Evolutionary conservation across 371 early-diverging fungal species (phyloP), one percentile per base, ranked within the genome.

Genomic region (Circinella minor): DNA sequence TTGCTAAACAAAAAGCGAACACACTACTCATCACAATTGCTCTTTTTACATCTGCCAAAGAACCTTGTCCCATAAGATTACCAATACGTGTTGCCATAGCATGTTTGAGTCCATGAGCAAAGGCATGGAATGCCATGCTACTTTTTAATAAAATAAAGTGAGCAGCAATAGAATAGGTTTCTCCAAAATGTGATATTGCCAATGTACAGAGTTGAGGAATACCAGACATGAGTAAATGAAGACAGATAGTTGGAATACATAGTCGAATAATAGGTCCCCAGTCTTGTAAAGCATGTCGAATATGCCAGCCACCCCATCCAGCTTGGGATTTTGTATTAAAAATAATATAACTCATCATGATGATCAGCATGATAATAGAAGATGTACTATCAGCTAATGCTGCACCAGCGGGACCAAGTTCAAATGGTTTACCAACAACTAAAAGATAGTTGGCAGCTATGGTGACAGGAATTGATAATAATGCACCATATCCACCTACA

Each of bases 181-280:
- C 14, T 15, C 57, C 57, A 10, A 57, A 34, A 3, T 27, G 20
- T 27, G 57, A 18, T 34, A 27, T n/a, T 8, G 34, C 20, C 6
- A 57, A 34, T 18, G 57, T 57, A 34, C 57, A 57, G 5, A 57
- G 9, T 27, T 57, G 57, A 10, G 57, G 57, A 7, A 57, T 34
- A 18, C 34, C 20, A 5, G n/a, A 34, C 7, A 27, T 20, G 14
- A 57, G n/a, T 4, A 57, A 7, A 34, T 18, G 11, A 27, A 34
- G 57, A 57, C 34, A 57, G 57, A 18, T 57, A 15, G 3, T n/a
- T 34, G 57, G 57, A 8, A 34, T 27, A 18, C 5, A 27, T 7
- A 57, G 57, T 57, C 57, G 57, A 34, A 57, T 57, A 34, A 57
- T 34, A 9, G 57, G 34, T 18, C 57, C 57, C 20, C 20, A 57